Base-by-base conservation (phyloP, 331 rosid genomes). In the Quercus phellos region DNA sequence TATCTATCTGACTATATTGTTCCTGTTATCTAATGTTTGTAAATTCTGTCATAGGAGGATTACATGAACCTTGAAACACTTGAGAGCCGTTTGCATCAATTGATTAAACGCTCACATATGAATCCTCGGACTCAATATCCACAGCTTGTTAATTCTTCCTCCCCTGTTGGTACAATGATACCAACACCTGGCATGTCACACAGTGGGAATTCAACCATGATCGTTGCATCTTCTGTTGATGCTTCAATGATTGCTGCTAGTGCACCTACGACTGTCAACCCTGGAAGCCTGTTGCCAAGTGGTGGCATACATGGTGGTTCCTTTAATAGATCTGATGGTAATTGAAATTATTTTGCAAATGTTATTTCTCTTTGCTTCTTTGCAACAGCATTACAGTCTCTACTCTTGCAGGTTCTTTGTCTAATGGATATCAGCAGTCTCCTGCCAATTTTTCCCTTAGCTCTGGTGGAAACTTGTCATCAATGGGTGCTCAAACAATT, bases 161-260 rank as follows among this genome's bases (percentile, higher is more conserved):
- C 98, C 66, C 82, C 89, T 10, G 58, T 85, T 56, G 85, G 94
- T 72, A 90, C 91, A 53, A 95, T 95, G 99, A 95, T 93, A 87
- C 97, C 99, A 24, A 95, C 99, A 16, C 98, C 99, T 51, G 97
- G 99, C 61, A 91, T 95, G 93, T 80, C 89, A 3, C 91, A 90
- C 71, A 81, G 80, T 81, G 87, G 89, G 80, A 91, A 87, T 89
- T 82, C 99, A 71, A 93, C 79, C 85, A 82, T 91, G 90, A 81
- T 74, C 60, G 90, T 80, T 77, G 56, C 92, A 18, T 85, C 97
- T 82, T 90, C 93, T 38, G 66, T 77, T 68, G 96, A 91, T 51
- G 77, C 90, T 84, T 86, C 94, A n/a, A 77, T 88, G 87, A 80
- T 85, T 74, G 55, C 89, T 61, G 66, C 90, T 61, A 77, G 88